phyloP scores from a whole-genome alignment of 768 basidiomycete genomes.

The Hortiboletus flavorubellus region DNA sequence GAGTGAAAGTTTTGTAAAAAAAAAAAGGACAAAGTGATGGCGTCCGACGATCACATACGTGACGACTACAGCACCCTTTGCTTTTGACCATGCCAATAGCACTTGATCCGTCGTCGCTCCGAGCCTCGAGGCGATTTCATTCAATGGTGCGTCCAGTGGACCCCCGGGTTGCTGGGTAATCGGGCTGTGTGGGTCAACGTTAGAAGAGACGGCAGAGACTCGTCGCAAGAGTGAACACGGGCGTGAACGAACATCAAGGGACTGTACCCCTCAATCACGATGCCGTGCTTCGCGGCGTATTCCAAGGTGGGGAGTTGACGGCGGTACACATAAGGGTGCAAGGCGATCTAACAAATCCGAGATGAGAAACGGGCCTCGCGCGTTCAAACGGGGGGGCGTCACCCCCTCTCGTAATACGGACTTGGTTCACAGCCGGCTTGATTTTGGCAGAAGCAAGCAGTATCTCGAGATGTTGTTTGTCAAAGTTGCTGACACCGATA shows the following conservation, averaged over 20 bases:
- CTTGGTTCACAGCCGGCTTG: conserved; percentile 70
- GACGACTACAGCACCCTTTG: conserved; percentile 64
- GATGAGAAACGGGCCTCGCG: neutral
- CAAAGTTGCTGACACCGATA: conserved; percentile 73
- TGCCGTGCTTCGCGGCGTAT: conserved; percentile 53
- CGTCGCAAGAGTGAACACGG: neutral
- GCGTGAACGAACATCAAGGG: conserved; percentile 48
- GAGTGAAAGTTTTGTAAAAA: neutral
- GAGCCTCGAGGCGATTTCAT: conserved; percentile 48
- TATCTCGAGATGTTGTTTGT: conserved; percentile 48
- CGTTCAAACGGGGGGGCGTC: neutral
- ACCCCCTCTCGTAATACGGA: conserved; percentile 19
- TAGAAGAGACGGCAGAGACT: neutral
- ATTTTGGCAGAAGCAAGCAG: conserved; percentile 60
- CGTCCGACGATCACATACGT: conserved; percentile 41
- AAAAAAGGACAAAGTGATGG: no score
- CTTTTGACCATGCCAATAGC: conserved; percentile 67
- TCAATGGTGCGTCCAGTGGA: conserved; percentile 59
- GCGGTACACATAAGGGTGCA: conserved; percentile 70
- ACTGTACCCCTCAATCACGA: conserved; percentile 72
- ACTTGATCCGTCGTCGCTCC: conserved; percentile 62
- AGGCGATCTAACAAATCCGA: conserved; percentile 46
- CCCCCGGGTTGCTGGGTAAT: conserved; percentile 62
- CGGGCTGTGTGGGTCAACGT: conserved; percentile 40
- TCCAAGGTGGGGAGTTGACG: conserved; percentile 53